Evolutionary conservation across 371 early-diverging fungal species (phyloP).

Genomic region (Saksenaea oblongispora): DNA sequence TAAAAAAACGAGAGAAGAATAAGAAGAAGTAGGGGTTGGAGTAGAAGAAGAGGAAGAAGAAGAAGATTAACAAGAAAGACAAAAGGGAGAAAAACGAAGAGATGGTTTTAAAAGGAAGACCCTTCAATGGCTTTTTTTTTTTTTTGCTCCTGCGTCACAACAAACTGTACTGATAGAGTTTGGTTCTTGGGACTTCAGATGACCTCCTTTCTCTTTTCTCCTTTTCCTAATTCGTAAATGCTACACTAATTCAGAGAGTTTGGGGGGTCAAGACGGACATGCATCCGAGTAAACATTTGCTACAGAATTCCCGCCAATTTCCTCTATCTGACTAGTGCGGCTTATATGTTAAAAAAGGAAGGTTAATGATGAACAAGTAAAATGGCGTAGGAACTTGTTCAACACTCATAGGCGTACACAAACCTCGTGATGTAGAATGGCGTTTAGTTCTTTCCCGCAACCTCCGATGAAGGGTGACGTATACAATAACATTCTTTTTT

Average conservation of each 20-base stretch:
- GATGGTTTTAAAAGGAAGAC: background rate
- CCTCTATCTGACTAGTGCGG: background rate
- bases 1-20: background rate
- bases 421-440: background rate
- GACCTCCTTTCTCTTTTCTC: background rate
- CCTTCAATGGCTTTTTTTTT: background rate
- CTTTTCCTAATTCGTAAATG: background rate
- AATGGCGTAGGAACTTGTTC: background rate
- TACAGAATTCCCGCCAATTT: background rate
- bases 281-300: constrained; percentile 3
- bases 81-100: background rate
- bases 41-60: background rate
- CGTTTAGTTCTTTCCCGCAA: background rate
- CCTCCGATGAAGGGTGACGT: background rate
- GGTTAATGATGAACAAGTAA: background rate
- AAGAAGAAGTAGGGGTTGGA: too few relatives aligned
- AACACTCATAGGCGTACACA: background rate
- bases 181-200: background rate
- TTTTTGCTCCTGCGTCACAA: background rate
- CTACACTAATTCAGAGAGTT: background rate
- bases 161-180: background rate
- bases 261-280: background rate
- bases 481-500: background rate
- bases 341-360: background rate
- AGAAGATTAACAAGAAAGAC: background rate